A percentile compares a stretch with the other conserved stretches of the same genome.
Conservation (phyloP, 345 rosid species). For the Aquilaria malaccensis region DNA sequence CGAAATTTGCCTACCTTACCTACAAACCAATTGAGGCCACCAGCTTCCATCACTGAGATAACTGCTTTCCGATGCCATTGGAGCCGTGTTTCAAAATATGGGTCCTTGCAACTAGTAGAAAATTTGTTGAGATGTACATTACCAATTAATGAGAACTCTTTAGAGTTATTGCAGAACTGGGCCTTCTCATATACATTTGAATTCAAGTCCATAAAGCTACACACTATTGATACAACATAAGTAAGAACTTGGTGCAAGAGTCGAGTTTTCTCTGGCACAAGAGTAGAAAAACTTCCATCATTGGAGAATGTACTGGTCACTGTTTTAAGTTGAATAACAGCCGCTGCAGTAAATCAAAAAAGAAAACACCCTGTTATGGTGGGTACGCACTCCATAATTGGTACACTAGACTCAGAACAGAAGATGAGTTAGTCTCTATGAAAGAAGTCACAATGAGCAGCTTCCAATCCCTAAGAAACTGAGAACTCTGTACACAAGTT, state of each 20-base stretch:
- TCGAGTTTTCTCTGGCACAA: constrained; percentile 31
- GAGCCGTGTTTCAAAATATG: constrained; percentile 27
- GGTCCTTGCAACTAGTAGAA: constrained; percentile 25
- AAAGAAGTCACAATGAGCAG: too few relatives aligned
- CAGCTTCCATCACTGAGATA: constrained; percentile 75
- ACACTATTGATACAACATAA: constrained; percentile 46
- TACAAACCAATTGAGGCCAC: constrained; percentile 86
- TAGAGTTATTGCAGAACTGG: constrained; percentile 19
- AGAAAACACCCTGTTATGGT: background rate
- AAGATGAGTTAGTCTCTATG: too few relatives aligned
- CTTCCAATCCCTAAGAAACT: too few relatives aligned
- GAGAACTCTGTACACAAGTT: too few relatives aligned
- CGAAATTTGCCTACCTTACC: constrained; percentile 68
- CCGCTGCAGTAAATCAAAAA: constrained; percentile 35
- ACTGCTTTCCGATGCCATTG: constrained; percentile 63
- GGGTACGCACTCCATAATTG: too few relatives aligned
- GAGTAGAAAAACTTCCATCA: constrained; percentile 39
- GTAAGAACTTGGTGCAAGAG: constrained; percentile 44
- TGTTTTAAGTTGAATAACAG: constrained; percentile 64
- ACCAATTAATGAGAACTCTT: constrained; percentile 19
- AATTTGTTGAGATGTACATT: constrained; percentile 18
- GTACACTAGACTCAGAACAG: too few relatives aligned
- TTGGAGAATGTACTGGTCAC: constrained; percentile 36
- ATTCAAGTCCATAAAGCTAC: constrained; percentile 42
- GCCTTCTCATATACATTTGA: constrained; percentile 28